Evolutionary conservation across 2,329 filamentous ascomycete genomes (phyloP), one percentile per base, ranked within the genome.

Genomic region (Ciborinia camelliae): DNA sequence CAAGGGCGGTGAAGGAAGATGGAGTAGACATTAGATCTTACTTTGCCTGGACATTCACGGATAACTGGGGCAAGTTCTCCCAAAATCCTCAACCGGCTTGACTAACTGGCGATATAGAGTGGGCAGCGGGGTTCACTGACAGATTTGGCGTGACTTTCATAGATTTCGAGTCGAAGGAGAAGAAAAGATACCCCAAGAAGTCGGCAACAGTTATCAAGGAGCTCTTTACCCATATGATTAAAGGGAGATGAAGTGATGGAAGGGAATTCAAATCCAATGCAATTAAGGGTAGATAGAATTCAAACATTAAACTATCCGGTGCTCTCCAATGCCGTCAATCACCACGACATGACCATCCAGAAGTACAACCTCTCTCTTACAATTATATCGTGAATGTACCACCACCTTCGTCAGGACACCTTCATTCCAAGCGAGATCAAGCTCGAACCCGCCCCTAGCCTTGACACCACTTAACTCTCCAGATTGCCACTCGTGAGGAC

Each of bases 11-110:
- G 55, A 80, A 82, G 61, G 79, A 88, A 71, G 91, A 95, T 73
- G 87, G 88, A 26, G 90, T 93, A 59, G 84, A 94, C 72, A 88
- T 94, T 64, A 82, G 84, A 71, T 90, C 87, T 14, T 96, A 95
- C 78, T 87, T 94, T 80, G 91, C 89, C 26, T 96, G 91, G 91
- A 91, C 88, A 73, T 83, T 95, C 65, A 84, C 95, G 82, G 91
- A 96, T 60, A 73, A 73, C 51, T 72, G 64, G 67, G 71, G 51
- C 57, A 37, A 55, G 41, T 39, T 8, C 3, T n/a, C 7, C 12
- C 14, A 2, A 37, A n/a, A n/a, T n/a, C 28, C 0, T 9, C 14
- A 45, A 28, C 6, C 10, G 3, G 23, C 7, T 1, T 48, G n/a
- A 20, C 51, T 48, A 47, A 63, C 41, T 63, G 5, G 15, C 18